Evolutionary conservation across 345 rosid genomes (phyloP).

Genomic region (Sisymbrium irio): DNA sequence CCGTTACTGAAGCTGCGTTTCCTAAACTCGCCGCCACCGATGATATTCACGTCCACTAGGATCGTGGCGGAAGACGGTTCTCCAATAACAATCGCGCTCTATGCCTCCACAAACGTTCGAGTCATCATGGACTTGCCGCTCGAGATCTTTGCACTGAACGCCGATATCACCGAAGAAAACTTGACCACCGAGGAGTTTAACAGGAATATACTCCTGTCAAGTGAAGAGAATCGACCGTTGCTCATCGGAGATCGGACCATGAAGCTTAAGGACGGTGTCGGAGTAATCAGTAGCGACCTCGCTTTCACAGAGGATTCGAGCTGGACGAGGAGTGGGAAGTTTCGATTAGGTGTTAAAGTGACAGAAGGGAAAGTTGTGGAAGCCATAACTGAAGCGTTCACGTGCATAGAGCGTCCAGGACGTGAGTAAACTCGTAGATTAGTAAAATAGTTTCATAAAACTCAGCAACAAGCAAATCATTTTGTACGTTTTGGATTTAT

Average conservation of each 20-base stretch:
- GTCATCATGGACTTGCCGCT: slow-evolving; percentile 44
- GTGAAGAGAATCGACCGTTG: slow-evolving; percentile 56
- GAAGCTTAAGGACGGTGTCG: slow-evolving; percentile 45
- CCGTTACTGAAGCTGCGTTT: slow-evolving; percentile 24
- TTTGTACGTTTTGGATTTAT: not conserved
- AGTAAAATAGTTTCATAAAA: not conserved
- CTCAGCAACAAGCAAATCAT: not conserved
- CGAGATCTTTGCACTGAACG: slow-evolving; percentile 52
- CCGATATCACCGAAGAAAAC: slow-evolving; percentile 46
- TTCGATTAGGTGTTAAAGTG: slow-evolving; percentile 58
- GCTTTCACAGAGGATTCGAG: slow-evolving; percentile 61
- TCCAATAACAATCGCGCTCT: slow-evolving; percentile 43
- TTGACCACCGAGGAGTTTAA: slow-evolving; percentile 44
- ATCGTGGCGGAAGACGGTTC: slow-evolving; percentile 43
- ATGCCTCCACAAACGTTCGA: slow-evolving; percentile 32
- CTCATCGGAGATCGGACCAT: slow-evolving; percentile 51
- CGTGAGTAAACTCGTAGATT: not conserved
- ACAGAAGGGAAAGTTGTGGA: slow-evolving; percentile 38
- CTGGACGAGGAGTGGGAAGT: slow-evolving; percentile 53
- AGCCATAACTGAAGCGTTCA: slow-evolving; percentile 52
- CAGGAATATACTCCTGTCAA: slow-evolving; percentile 40
- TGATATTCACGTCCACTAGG: slow-evolving; percentile 46
- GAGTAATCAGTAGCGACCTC: slow-evolving; percentile 26
- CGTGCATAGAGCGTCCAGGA: slow-evolving; percentile 52
- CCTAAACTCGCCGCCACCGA: slow-evolving; percentile 28